phyloP scores from a whole-genome alignment of 31 red algal species.

The Bonnemaisonia californica region DNA sequence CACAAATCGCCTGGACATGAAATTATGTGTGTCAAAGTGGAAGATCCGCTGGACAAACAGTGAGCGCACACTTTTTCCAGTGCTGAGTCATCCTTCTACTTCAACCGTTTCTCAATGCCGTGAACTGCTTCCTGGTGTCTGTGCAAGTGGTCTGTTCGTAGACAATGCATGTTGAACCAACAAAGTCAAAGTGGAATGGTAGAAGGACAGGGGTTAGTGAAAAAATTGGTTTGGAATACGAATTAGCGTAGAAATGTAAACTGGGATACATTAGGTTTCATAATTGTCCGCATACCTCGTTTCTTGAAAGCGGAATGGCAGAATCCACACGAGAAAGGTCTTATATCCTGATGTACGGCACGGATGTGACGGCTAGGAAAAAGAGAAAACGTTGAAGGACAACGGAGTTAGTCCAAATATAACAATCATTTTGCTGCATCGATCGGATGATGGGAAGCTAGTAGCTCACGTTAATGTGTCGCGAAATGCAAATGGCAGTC shows the following conservation, averaged over 20 bases:
- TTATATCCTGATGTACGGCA: constrained; percentile 41
- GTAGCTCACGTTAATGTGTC: constrained; percentile 54
- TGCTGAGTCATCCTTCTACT: background rate
- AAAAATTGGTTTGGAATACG: no score
- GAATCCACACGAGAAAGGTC: constrained; percentile 29
- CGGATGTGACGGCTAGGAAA: constrained; percentile 29
- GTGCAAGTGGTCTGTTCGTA: background rate
- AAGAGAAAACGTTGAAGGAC: background rate
- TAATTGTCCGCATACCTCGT: constrained; percentile 21
- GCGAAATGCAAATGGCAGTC: constrained; percentile 42
- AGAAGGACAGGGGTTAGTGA: no score
- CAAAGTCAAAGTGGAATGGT: no score
- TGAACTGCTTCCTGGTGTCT: background rate
- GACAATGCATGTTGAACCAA: background rate
- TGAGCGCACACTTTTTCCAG: no score
- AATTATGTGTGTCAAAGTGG: no score
- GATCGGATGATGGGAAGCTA: background rate
- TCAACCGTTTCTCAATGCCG: background rate
- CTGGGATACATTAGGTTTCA: background rate
- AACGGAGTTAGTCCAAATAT: no score
- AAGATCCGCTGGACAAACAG: no score
- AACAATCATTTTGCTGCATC: background rate
- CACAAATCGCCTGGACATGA: no score
- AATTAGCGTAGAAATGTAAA: no score
- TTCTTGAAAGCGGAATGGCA: constrained; percentile 54